phyloP scores from a whole-genome alignment of 441 rosid genomes.

The Cnidoscolus chayamansa region DNA sequence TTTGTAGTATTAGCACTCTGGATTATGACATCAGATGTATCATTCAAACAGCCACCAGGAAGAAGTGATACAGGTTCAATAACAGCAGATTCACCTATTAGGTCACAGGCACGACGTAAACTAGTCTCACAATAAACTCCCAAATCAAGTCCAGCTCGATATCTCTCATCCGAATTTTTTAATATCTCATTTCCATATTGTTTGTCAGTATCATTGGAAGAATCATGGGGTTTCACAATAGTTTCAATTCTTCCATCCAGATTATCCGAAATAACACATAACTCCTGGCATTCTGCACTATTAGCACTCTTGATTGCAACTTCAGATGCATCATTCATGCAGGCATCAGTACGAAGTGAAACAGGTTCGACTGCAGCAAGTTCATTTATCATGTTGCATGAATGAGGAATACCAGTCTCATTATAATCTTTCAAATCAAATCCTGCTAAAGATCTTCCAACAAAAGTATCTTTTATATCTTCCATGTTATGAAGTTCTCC shows the following conservation, averaged over 20 bases:
- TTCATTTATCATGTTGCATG: slow-evolving; percentile 25
- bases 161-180: slow-evolving; percentile 25
- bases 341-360: slow-evolving; percentile 29
- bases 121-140: slow-evolving; percentile 4
- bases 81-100: too few relatives aligned
- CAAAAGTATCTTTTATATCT: slow-evolving; percentile 26
- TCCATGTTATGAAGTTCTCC: slow-evolving; percentile 27
- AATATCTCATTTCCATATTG: slow-evolving; percentile 25
- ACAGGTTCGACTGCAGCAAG: slow-evolving; percentile 29
- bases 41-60: too few relatives aligned
- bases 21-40: too few relatives aligned
- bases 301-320: slow-evolving; percentile 4
- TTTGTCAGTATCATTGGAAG: slow-evolving; percentile 9
- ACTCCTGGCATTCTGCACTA: background rate
- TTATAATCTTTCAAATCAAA: slow-evolving; percentile 35
- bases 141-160: slow-evolving; percentile 31
- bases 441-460: slow-evolving; percentile 18
- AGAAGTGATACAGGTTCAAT: too few relatives aligned
- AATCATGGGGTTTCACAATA: slow-evolving; percentile 9
- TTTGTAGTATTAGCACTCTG: too few relatives aligned
- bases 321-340: slow-evolving; percentile 32
- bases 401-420: slow-evolving; percentile 23
- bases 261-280: slow-evolving; percentile 12
- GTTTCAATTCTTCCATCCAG: slow-evolving; percentile 22
- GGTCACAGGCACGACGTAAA: too few relatives aligned